phyloP scores from a whole-genome alignment of 2,329 filamentous ascomycete species.

The Neobulgaria alba region DNA sequence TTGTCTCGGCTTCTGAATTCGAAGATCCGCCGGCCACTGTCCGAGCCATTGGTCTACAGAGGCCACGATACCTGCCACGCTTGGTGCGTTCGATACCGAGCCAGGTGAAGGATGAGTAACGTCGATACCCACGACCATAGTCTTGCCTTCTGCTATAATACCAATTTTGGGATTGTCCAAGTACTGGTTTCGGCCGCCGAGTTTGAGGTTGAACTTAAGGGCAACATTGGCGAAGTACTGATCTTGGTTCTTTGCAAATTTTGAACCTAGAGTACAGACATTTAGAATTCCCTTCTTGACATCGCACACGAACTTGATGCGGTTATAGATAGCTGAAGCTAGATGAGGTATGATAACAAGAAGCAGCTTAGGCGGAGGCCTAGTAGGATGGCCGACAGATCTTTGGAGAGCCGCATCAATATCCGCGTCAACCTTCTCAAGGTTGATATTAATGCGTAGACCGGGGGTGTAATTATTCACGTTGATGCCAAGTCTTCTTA shows the following conservation, averaged over 20 bases:
- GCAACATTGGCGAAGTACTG: slow-evolving; percentile 58
- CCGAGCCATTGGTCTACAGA: slow-evolving; percentile 58
- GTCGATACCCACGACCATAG: slow-evolving; percentile 64
- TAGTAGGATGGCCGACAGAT: not conserved
- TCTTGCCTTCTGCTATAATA: slow-evolving; percentile 50
- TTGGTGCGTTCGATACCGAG: slow-evolving; percentile 50
- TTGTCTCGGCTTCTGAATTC: slow-evolving; percentile 51
- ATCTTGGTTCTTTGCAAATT: slow-evolving; percentile 9
- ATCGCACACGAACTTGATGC: slow-evolving; percentile 11
- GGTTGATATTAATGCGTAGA: slow-evolving; percentile 1
- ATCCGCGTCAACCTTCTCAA: not conserved
- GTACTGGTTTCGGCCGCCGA: slow-evolving; percentile 60
- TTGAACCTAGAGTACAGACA: slow-evolving; percentile 9
- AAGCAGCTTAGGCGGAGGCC: slow-evolving; percentile 7
- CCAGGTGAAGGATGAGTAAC: slow-evolving; percentile 75
- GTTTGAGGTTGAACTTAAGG: slow-evolving; percentile 73
- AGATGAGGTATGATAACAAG: slow-evolving; percentile 11
- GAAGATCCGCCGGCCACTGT: slow-evolving; percentile 68
- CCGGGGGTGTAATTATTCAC: slow-evolving; percentile 4
- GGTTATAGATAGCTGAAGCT: slow-evolving; percentile 10
- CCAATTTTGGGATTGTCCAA: slow-evolving; percentile 45
- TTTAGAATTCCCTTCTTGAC: slow-evolving; percentile 11
- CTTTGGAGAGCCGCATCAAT: slow-evolving; percentile 2
- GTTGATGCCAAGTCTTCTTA: slow-evolving; percentile 3
- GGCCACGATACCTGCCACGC: slow-evolving; percentile 70